phyloP scores from a whole-genome alignment of 306 rosid species.

The Vachellia pachyceras region DNA sequence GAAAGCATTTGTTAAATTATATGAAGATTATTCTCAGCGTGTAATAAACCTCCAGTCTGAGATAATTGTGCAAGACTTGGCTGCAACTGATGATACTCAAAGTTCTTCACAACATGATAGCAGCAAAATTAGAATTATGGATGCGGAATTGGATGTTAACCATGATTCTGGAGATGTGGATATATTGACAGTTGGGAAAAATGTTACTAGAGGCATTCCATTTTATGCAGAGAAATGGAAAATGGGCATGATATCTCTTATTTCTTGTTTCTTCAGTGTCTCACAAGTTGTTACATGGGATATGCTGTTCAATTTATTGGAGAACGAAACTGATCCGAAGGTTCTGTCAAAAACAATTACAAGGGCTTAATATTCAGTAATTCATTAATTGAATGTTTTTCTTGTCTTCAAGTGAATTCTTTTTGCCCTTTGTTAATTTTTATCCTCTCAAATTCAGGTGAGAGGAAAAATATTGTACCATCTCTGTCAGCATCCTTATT shows the following conservation, averaged over 20 bases:
- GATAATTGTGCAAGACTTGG: slow-evolving; percentile 45
- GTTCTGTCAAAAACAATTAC: slow-evolving; percentile 44
- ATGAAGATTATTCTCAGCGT: slow-evolving; percentile 64
- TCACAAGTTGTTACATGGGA: slow-evolving; percentile 69
- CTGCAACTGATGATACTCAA: slow-evolving; percentile 48
- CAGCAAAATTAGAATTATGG: slow-evolving; percentile 71
- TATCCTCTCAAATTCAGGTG: slow-evolving; percentile 56
- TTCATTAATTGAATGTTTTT: slow-evolving; percentile 11
- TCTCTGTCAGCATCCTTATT: slow-evolving; percentile 74
- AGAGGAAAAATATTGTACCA: slow-evolving; percentile 61
- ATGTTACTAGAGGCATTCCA: slow-evolving; percentile 43
- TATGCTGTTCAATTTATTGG: slow-evolving; percentile 63
- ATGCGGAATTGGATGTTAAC: slow-evolving; percentile 79
- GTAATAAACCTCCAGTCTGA: slow-evolving; percentile 52
- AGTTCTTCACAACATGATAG: slow-evolving; percentile 46
- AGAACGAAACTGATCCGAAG: slow-evolving; percentile 71
- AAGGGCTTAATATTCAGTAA: slow-evolving; percentile 24
- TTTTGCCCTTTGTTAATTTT: neutral
- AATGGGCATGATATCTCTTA: slow-evolving; percentile 64
- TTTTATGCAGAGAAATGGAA: slow-evolving; percentile 70
- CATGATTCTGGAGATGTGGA: slow-evolving; percentile 72
- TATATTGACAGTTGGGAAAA: slow-evolving; percentile 49
- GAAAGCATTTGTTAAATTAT: slow-evolving; percentile 63
- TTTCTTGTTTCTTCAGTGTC: slow-evolving; percentile 74
- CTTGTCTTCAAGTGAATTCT: neutral